These are phyloP conservation scores for Blepharisma japonicum DNA, from an alignment of 73 alveolate genomes.

Conservation along the genomic window DNA sequence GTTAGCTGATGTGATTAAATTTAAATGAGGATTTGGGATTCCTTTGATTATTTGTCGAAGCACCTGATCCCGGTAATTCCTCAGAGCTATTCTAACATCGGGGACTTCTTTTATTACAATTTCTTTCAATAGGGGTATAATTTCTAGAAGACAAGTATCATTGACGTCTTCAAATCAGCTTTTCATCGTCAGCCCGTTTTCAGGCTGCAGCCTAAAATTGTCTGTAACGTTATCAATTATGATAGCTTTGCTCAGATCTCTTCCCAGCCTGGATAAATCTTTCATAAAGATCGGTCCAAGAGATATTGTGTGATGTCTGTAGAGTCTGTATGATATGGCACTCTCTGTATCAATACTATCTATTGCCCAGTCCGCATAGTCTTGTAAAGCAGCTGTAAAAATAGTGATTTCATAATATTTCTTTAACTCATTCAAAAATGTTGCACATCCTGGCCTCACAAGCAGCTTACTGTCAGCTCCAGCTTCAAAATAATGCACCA, in stretches of 20 bases:
- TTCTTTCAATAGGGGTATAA: conserved; percentile 50
- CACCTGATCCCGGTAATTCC: conserved; percentile 49
- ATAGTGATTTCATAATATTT: conserved; percentile 69
- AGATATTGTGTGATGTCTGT: conserved; percentile 76
- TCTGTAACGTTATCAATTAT: conserved; percentile 83
- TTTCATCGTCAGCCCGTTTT: conserved; percentile 81
- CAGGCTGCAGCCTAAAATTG: conserved; percentile 77
- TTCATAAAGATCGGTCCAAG: conserved; percentile 75
- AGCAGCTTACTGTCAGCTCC: conserved; percentile 64
- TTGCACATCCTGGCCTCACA: conserved; percentile 63
- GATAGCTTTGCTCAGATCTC: conserved; percentile 71
- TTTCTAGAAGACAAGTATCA: conserved; percentile 62
- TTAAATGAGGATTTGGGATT: conserved; percentile 21
- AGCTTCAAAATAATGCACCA: conserved; percentile 73
- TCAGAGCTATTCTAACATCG: conserved; percentile 47
- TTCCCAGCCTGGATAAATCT: conserved; percentile 74
- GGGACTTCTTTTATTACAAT: conserved; percentile 33
- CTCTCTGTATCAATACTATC: conserved; percentile 74
- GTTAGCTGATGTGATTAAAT: background rate
- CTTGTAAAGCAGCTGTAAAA: conserved; percentile 78
- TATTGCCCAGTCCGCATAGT: conserved; percentile 95
- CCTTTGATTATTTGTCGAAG: conserved; percentile 42
- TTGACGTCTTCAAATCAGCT: conserved; percentile 89
- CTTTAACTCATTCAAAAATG: conserved; percentile 59
- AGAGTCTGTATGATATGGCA: conserved; percentile 72